Evolutionary conservation across 1,284 basidiomycete species (phyloP), one percentile per base, ranked within the genome.

Genomic region (Schizophyllum commune): DNA sequence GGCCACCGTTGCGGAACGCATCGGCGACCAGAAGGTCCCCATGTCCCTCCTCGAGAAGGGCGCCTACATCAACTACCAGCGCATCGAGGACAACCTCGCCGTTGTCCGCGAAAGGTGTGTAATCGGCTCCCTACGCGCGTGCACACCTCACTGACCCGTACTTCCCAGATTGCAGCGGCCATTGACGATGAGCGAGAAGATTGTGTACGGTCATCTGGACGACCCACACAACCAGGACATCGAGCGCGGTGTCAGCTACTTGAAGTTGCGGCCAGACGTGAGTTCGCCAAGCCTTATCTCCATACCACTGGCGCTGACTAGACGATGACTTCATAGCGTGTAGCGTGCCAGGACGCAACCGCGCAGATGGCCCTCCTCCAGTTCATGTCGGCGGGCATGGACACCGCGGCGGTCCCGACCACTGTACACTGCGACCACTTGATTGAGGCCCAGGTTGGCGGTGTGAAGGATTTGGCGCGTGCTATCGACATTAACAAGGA

Each of bases 311-410:
- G 39, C 5, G 34, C 56, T 58, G n/a, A 58, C 63, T 62, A 56
- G 62, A 57, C 32, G 15, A 65, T 54, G 56, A 63, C 19, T n/a
- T 58, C 20, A 47, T 63, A 97, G 94, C 94, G 97, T 71, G 97
- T 99, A 68, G 96, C 97, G 61, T 99, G 96, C 83, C 97, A 99
- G 83, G 97, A 99, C 85, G 95, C 95, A 66, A 97, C 95, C 60
- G 95, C 95, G 61, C 92, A 94, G 90, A 99, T 99, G 97, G 97
- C 97, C 52, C 86, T 99, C 64, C 86, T 99, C 68, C 96, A 99
- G 82, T 99, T 99, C 86, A 99, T 99, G 97, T 98, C 96, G 58
- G 96, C 97, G 27, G 96, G 96, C 69, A 95, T 99, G 82, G 94
- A 95, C 75, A 96, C 94, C 60, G 94, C 93, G 57, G 95, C 96